phyloP scores from a whole-genome alignment of 2,329 filamentous ascomycete species.

The Fusarium buharicum region DNA sequence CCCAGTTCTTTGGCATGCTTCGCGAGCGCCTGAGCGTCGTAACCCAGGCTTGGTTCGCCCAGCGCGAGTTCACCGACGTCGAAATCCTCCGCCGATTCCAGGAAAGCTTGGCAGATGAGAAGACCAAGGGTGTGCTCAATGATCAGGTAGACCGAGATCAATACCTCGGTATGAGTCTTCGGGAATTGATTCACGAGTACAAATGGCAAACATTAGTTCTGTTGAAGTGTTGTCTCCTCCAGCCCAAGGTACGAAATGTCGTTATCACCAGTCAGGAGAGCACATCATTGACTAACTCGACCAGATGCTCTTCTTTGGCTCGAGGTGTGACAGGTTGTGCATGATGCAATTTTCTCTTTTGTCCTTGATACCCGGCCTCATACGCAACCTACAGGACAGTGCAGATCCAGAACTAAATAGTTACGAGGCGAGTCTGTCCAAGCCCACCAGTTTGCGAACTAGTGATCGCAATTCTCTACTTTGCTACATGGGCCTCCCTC shows the following conservation, averaged over 20 bases:
- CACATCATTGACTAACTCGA: slow-evolving; percentile 5
- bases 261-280: neutral
- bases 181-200: slow-evolving; percentile 94
- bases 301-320: slow-evolving; percentile 98
- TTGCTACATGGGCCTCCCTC: slow-evolving; percentile 91
- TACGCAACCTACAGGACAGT: slow-evolving; percentile 92
- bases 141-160: slow-evolving; percentile 82
- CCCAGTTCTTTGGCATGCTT: slow-evolving; percentile 89
- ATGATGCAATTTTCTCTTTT: slow-evolving; percentile 99
- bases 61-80: slow-evolving; percentile 89
- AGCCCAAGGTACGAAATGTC: slow-evolving; percentile 80
- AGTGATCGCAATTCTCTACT: slow-evolving; percentile 92
- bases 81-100: slow-evolving; percentile 93
- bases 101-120: slow-evolving; percentile 81
- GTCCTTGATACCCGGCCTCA: slow-evolving; percentile 91
- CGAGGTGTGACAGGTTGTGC: slow-evolving; percentile 93
- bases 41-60: slow-evolving; percentile 95
- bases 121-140: slow-evolving; percentile 64
- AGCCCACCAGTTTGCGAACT: slow-evolving; percentile 86
- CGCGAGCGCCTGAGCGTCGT: slow-evolving; percentile 90
- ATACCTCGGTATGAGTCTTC: slow-evolving; percentile 86
- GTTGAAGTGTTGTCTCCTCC: slow-evolving; percentile 91
- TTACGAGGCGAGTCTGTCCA: slow-evolving; percentile 78
- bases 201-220: slow-evolving; percentile 93
- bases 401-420: slow-evolving; percentile 91